Evolutionary conservation across 75 land plant species (phyloP).

Genomic region (Selaginella moellendorffii): DNA sequence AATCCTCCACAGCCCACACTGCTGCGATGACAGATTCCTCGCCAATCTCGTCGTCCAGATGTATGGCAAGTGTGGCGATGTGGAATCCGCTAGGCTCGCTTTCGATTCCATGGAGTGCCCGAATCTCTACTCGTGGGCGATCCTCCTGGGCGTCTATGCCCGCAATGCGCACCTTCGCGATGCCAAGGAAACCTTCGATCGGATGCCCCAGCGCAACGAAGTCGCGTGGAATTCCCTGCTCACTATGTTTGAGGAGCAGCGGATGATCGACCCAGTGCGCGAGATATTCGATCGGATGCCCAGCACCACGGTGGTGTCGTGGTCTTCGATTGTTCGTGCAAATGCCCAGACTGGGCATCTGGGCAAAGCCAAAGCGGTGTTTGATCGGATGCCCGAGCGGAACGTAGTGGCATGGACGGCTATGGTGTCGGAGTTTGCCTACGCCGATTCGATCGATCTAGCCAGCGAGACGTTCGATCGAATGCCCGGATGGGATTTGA

Average conservation of each 20-base stretch:
- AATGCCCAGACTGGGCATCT: neutral
- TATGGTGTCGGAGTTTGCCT: neutral
- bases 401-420: neutral
- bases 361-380: neutral
- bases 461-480: neutral
- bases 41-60: no score
- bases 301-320: neutral
- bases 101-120: no score
- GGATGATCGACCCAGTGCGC: neutral
- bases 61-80: no score
- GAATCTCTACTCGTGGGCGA: no score
- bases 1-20: no score
- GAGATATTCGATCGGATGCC: neutral
- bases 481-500: neutral
- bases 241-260: neutral
- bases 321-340: neutral
- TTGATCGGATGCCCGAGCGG: neutral
- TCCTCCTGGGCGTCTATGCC: no score
- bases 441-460: neutral
- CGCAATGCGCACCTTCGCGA: no score
- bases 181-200: no score
- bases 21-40: no score
- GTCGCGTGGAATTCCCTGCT: neutral
- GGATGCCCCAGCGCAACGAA: neutral
- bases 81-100: no score